Evolutionary conservation across 768 basidiomycete species (phyloP), one percentile per base, ranked within the genome.

Genomic region (Galerina marginata): DNA sequence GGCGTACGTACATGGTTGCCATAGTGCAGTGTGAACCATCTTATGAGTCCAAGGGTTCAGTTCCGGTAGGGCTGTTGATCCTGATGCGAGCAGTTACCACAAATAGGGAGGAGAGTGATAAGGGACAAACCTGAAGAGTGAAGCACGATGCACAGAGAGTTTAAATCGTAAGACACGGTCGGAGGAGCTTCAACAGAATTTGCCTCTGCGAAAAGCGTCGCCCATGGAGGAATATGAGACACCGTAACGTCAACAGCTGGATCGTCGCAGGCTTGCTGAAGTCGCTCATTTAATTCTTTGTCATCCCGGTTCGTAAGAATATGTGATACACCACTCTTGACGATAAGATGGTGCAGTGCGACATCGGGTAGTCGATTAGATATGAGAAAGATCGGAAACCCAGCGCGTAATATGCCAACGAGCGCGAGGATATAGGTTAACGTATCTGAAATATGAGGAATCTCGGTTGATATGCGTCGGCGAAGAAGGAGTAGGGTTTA

Each of bases 351-450:
- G 9, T 45, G 7, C 4, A 55, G 25, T n/a, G 54, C 14, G 10
- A 20, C 43, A 9, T 20, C 43, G 2, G 54, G 44, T 33, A 16
- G 2, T 25, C 55, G 55, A n/a, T 44, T 44, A 4, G 55, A 56
- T n/a, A 56, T 47, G 37, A 56, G 55, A n/a, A 56, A 47, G 45
- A 56, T 45, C 9, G 55, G 55, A 16, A 37, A 56, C 3, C 55
- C 55, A 11, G 55, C 55, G 3, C 55, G 55, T 45, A 44, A 23
- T 47, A 56, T 44, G 12, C 55, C 55, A 9, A 56, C 33, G 7
- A 56, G 37, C 7, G 45, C 44, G 9, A 48, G 45, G 16, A 56
- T 56, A 15, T 56, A 56, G 1, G 29, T 45, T 1, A 56, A 15
- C 3, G 55, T 39, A 38, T 48, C 55, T 56, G 25, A 33, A 33